These are phyloP conservation scores for Candida sonorensis DNA, from an alignment of 805 yeast species.

Conservation along the genomic window DNA sequence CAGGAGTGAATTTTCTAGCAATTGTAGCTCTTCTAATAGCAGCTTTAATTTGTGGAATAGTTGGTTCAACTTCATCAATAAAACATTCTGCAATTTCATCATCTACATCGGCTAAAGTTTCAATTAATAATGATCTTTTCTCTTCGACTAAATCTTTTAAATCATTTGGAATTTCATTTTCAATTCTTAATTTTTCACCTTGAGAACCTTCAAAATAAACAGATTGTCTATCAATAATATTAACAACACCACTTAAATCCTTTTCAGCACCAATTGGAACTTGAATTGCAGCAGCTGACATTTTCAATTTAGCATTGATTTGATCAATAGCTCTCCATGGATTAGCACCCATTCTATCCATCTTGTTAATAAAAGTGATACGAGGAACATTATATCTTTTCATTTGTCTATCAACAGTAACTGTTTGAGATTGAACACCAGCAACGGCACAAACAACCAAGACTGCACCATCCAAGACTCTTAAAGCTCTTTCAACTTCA, in stretches of 20 bases:
- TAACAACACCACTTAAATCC: constrained; percentile 81
- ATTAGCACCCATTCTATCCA: constrained; percentile 99
- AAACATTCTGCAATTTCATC: constrained; percentile 93
- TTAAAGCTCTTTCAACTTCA: constrained; percentile 97
- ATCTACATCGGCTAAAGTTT: constrained; percentile 95
- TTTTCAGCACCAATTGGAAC: constrained; percentile 96
- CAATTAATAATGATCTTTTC: constrained; percentile 78
- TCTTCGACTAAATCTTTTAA: constrained; percentile 81
- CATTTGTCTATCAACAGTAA: constrained; percentile 98
- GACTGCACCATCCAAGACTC: constrained; percentile 98
- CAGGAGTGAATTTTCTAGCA: constrained; percentile 96
- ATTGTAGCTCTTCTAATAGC: constrained; percentile 95
- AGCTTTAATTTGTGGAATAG: constrained; percentile 70
- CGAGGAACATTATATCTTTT: constrained; percentile 96
- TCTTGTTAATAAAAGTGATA: constrained; percentile 91
- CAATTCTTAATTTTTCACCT: constrained; percentile 72
- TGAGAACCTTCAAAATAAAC: constrained; percentile 83
- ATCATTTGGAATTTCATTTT: constrained; percentile 66
- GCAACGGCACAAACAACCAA: constrained; percentile 97
- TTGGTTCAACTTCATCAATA: constrained; percentile 85
- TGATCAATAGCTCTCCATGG: constrained; percentile 95
- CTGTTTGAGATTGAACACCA: constrained; percentile 98
- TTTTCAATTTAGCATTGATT: constrained; percentile 76
- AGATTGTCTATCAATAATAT: constrained; percentile 82
- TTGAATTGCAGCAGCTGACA: constrained; percentile 96